Evolutionary conservation across 805 yeast species (phyloP), one percentile per base, ranked within the genome.

Genomic region (Aciculoconidium aculeatum): DNA sequence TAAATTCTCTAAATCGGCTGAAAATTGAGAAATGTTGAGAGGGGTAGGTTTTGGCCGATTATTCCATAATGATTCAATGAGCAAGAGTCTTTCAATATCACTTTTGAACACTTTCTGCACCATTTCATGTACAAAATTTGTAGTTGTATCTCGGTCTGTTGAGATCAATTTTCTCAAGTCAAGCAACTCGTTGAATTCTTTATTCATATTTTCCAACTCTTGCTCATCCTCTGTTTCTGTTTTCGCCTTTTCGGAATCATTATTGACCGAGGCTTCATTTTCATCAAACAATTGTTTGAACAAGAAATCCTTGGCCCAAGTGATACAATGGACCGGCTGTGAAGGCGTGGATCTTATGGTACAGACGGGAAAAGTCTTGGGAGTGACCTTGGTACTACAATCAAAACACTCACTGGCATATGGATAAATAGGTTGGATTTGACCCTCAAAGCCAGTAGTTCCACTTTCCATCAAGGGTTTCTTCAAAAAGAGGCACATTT

Each of bases 271-370:
- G 7, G 22, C 11, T 11, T 41, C 27, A 25, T 56, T 66, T 27
- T 75, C 76, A 12, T 76, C 77, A 51, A 87, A 90, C 20, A 92
- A 61, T 47, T 86, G 94, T 14, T 74, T 68, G 49, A 92, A 87
- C 29, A 92, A 58, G 48, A 85, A 94, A 44, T 82, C 85, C 51
- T 92, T 92, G 6, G 96, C 94, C 99, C 99, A 92, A 1, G 94
- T 95, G 15, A 92, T 80, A 53, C 96, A 87, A 50, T 92, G 99
- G 5, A 92, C 80, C 0, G 96, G 96, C 49, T 83, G 87, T 0
- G 95, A 84, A 0, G 99, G 99, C 0, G 98, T 92, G 5, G 96
- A 85, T 40, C 99, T 68, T 35, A 92, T 92, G 0, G 98, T 92
- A 53, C 99, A 92, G 1, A 92, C 96, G 0, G 99, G 96, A 53